Percentiles rank a stretch among this genome's conserved stretches.
phyloP scores from a whole-genome alignment of 2,329 filamentous ascomycete genomes.

The Alternaria viburni region DNA sequence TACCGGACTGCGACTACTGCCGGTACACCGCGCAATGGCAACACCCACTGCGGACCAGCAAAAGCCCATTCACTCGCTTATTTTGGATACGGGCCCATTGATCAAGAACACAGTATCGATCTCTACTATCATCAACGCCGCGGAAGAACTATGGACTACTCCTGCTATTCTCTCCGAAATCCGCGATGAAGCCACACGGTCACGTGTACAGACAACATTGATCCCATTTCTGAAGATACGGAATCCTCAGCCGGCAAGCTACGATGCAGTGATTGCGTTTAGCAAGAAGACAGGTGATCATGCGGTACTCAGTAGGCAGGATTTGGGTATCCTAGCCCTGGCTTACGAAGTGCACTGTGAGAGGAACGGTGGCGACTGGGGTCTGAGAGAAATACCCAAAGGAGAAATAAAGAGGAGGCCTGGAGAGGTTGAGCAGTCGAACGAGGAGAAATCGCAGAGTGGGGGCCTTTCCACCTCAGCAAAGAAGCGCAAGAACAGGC shows the following conservation, averaged over 20 bases:
- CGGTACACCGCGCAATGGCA: not conserved
- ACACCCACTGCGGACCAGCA: constrained; percentile 25
- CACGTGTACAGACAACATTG: constrained; percentile 82
- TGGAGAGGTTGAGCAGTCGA: constrained; percentile 17
- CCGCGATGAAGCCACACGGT: constrained; percentile 78
- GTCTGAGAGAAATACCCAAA: constrained; percentile 76
- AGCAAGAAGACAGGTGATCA: constrained; percentile 88
- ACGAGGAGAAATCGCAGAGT: constrained; percentile 24
- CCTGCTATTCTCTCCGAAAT: constrained; percentile 89
- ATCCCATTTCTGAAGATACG: constrained; percentile 83
- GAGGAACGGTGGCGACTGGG: constrained; percentile 86
- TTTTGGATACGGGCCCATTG: constrained; percentile 90
- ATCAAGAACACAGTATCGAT: constrained; percentile 91
- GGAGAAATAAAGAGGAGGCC: constrained; percentile 73
- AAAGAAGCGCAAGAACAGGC: constrained; percentile 15
- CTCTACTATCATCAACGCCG: constrained; percentile 78
- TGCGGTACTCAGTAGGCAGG: constrained; percentile 83
- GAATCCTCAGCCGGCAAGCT: constrained; percentile 74
- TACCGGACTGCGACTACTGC: not conserved
- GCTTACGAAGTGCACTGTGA: constrained; percentile 96
- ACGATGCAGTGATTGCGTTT: constrained; percentile 83
- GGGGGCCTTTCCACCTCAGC: constrained; percentile 8
- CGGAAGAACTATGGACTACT: constrained; percentile 70
- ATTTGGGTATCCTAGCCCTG: constrained; percentile 87
- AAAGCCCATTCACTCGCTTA: constrained; percentile 80